Evolutionary conservation across 78 protist species (phyloP), one percentile per base, ranked within the genome.

Genomic region (Mastigamoeba balamuthi): DNA sequence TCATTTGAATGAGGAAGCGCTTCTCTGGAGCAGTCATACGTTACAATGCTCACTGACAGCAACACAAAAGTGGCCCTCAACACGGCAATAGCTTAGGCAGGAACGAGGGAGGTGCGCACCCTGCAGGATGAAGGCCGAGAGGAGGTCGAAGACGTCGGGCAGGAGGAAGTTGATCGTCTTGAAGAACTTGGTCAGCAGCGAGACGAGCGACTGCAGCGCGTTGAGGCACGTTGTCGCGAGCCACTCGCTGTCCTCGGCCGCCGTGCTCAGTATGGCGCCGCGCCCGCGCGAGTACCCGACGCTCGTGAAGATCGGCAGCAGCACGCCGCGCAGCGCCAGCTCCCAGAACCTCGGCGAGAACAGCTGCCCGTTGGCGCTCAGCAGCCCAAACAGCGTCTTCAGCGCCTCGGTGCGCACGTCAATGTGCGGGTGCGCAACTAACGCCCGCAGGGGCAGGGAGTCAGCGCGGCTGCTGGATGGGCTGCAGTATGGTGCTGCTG

Each of bases 251-350:
- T 85, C 85, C 10, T 85, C 83, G 33, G 17, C 58, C 17, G 17
- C 17, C 33, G 17, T 48, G 17, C 17, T 17, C 1, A 78, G n/a
- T 1, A 85, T 38, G 0, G 72, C 70, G 42, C 74, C 86, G 7
- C 74, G 28, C 41, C 90, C 81, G 66, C 75, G 73, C 4, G 76
- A 38, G 10, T 84, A 84, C 4, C 88, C 82, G 0, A 80, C 80
- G 69, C 90, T 88, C 77, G 87, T 95, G 25, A 93, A 95, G 27
- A 95, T 81, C 25, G 96, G 98, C 44, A 91, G 74, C 10, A 93
- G 67, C 3, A 92, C 92, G 40, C 96, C 96, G 8, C 86, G 72
- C 75, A 93, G 91, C 23, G 92, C 77, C 36, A 89, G 73, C 69
- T 75, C 80, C 98, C 98, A 95, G 69, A 89, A 76, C 33, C 70